Evolutionary conservation across 768 basidiomycete genomes (phyloP).

Genomic region (Neoboletus brunneissimus): DNA sequence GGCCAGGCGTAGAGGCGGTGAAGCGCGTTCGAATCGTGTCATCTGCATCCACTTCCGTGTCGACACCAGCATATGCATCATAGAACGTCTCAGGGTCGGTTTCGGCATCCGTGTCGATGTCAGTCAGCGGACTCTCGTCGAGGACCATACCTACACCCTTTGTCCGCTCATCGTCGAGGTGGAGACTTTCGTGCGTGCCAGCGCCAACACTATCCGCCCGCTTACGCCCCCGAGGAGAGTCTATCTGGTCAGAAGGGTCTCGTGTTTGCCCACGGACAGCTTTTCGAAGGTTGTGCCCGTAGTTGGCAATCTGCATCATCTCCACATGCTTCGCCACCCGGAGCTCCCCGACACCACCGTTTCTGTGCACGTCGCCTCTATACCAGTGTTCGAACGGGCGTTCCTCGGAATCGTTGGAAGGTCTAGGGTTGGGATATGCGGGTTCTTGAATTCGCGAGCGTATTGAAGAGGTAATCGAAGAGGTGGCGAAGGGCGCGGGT

Average conservation of each 20-base stretch:
- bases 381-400: slow-evolving; percentile 89
- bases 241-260: slow-evolving; percentile 23
- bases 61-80: slow-evolving; percentile 27
- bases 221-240: slow-evolving; percentile 40
- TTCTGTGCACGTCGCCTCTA: slow-evolving; percentile 79
- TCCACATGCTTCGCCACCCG: slow-evolving; percentile 71
- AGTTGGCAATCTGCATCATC: slow-evolving; percentile 87
- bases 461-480: slow-evolving; percentile 44
- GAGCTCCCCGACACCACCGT: slow-evolving; percentile 86
- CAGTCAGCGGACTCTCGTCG: slow-evolving; percentile 74
- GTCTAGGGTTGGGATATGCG: slow-evolving; percentile 38
- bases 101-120: slow-evolving; percentile 58
- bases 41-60: slow-evolving; percentile 20
- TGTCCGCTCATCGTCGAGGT: slow-evolving; percentile 59
- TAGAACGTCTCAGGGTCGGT: slow-evolving; percentile 43
- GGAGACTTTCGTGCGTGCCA: slow-evolving; percentile 59
- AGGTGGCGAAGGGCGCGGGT: slow-evolving; percentile 55
- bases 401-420: slow-evolving; percentile 75
- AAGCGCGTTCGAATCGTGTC: slow-evolving; percentile 14
- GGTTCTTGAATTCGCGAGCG: slow-evolving; percentile 36
- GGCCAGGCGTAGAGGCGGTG: slow-evolving; percentile 17
- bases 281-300: slow-evolving; percentile 59
- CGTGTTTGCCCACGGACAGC: slow-evolving; percentile 24
- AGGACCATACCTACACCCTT: slow-evolving; percentile 53
- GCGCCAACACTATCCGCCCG: slow-evolving; percentile 66